A percentile compares a stretch with the other conserved stretches of the same genome.
phyloP scores from a whole-genome alignment of 768 basidiomycete genomes.

The Naganishia randhawae region DNA sequence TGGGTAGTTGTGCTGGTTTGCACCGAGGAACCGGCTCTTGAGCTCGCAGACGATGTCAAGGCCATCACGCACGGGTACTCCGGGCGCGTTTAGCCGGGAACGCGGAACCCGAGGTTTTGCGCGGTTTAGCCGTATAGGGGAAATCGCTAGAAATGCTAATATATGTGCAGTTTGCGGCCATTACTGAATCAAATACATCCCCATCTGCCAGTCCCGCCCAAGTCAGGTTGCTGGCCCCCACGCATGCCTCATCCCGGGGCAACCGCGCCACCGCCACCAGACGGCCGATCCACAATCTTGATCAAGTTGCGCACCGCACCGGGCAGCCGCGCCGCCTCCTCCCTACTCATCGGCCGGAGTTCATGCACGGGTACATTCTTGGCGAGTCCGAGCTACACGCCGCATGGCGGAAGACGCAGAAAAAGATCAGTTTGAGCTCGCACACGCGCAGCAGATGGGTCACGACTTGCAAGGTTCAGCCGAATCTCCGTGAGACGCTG shows the following conservation, averaged over 20 bases:
- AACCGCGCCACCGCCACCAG: not conserved
- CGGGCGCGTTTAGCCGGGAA: no score
- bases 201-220: no score
- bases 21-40: no score
- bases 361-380: slow-evolving; percentile 32
- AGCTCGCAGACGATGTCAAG: no score
- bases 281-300: slow-evolving; percentile 20
- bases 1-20: no score
- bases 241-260: not conserved
- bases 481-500: slow-evolving; percentile 19
- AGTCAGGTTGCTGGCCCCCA: not conserved
- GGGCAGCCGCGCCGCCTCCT: slow-evolving; percentile 21
- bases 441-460: not conserved
- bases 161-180: no score
- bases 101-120: no score
- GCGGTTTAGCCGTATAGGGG: no score
- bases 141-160: no score
- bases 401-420: not conserved
- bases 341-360: slow-evolving; percentile 27
- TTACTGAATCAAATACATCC: no score
- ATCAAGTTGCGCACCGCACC: slow-evolving; percentile 26
- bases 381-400: slow-evolving; percentile 29
- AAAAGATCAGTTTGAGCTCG: not conserved
- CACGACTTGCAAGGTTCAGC: slow-evolving; percentile 23
- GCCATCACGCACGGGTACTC: no score